Percentiles rank a stretch among this genome's conserved stretches.
Conservation (phyloP, 2,329 filamentous ascomycete species). For the Gnomoniopsis smithogilvyi region DNA sequence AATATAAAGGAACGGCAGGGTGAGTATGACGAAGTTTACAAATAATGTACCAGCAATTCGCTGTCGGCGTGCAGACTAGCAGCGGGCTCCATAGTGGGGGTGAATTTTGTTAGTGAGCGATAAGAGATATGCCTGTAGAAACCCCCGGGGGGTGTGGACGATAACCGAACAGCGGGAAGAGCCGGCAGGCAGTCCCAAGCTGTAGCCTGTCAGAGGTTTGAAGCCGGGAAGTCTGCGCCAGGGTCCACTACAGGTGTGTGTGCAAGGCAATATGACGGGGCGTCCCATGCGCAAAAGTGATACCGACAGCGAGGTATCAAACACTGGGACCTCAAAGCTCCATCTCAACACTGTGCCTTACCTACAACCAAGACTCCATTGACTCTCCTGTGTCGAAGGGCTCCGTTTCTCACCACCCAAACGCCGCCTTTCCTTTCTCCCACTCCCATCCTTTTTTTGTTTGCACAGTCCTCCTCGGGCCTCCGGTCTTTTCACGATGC, state of each 20-base stretch:
- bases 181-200: not conserved
- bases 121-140: not conserved
- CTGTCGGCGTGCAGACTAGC: not conserved
- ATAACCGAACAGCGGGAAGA: not conserved
- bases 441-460: not conserved
- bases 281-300: not conserved
- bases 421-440: not conserved
- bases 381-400: not conserved
- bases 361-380: conserved; percentile 5
- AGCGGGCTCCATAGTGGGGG: conserved; percentile 7
- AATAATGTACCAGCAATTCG: not conserved
- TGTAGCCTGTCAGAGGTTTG: not conserved
- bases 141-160: not conserved
- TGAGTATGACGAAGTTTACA: not conserved
- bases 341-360: not conserved
- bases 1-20: not conserved
- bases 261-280: not conserved
- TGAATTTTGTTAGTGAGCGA: conserved; percentile 9
- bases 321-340: not conserved
- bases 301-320: not conserved
- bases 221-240: not conserved
- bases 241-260: not conserved
- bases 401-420: conserved; percentile 12
- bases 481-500: conserved; percentile 60
- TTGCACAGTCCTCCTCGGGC: not conserved